These are phyloP conservation scores for Wickerhamiella australiensis DNA, from an alignment of 805 yeast species.

Conservation along the genomic window DNA sequence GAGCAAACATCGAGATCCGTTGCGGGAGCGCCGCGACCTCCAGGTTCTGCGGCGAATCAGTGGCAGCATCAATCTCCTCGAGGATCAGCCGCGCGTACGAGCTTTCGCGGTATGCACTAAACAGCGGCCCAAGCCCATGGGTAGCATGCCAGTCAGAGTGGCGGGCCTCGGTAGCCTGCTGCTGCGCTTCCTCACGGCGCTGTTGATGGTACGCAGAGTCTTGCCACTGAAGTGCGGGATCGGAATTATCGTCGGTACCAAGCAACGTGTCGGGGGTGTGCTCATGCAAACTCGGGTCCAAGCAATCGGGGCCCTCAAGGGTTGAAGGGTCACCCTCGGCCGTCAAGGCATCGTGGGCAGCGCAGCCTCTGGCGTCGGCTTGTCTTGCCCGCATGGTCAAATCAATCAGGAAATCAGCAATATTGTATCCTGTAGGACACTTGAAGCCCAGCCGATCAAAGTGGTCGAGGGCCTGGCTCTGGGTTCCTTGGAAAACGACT, in stretches of 20 bases:
- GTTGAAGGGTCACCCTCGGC: not conserved
- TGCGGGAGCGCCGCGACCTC: conserved; percentile 22
- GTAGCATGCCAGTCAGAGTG: conserved; percentile 17
- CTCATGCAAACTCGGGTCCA: conserved; percentile 4
- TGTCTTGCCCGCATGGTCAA: conserved; percentile 52
- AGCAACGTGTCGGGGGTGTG: conserved; percentile 18
- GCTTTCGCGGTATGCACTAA: conserved; percentile 21
- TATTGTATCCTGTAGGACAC: conserved; percentile 82
- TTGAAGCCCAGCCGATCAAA: conserved; percentile 61
- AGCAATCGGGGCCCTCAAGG: not conserved
- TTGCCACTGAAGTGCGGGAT: conserved; percentile 21
- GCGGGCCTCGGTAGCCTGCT: conserved; percentile 2
- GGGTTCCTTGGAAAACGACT: conserved; percentile 78
- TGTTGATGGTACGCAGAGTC: conserved; percentile 20
- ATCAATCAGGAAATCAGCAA: conserved; percentile 89
- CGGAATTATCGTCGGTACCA: no score
- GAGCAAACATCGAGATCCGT: conserved; percentile 50
- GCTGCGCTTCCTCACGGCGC: conserved; percentile 13
- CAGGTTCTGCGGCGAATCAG: not conserved
- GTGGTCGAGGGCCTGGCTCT: conserved; percentile 59
- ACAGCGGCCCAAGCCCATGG: conserved; percentile 25
- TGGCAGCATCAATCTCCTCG: conserved; percentile 19
- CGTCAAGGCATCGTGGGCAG: not conserved
- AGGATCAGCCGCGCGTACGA: conserved; percentile 18
- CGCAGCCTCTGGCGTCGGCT: conserved; percentile 4